Evolutionary conservation across 169 alveolate species (phyloP).

Genomic region (Cryptosporidium baileyi): DNA sequence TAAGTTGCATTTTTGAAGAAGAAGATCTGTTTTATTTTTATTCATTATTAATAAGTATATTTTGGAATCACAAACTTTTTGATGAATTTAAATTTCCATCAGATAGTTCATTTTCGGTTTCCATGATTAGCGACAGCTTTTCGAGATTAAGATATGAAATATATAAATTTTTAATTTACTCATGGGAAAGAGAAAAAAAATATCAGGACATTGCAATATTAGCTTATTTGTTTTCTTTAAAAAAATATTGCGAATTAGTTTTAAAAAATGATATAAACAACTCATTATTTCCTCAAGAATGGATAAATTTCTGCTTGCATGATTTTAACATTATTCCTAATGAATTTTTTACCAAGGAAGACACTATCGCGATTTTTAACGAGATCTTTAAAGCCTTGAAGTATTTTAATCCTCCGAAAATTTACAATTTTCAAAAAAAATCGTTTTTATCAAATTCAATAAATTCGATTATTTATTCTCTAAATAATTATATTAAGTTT

Average conservation of each 20-base stretch:
- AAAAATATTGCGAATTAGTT: background rate
- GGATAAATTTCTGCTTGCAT: background rate
- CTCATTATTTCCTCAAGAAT: background rate
- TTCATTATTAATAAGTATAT: conserved; percentile 7
- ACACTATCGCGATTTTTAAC: background rate
- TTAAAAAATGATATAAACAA: background rate
- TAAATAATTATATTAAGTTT: background rate
- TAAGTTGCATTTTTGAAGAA: background rate
- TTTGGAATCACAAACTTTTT: background rate
- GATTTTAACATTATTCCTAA: too few species aligned
- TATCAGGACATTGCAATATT: conserved; percentile 18
- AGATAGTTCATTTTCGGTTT: too few species aligned
- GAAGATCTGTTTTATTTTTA: background rate
- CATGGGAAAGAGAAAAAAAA: background rate
- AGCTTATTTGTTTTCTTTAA: conserved; percentile 9
- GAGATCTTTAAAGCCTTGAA: background rate
- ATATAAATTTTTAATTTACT: background rate
- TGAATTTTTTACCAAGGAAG: too few species aligned
- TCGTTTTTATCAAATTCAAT: background rate
- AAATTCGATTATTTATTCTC: background rate
- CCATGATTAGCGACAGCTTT: background rate
- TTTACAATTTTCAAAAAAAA: background rate
- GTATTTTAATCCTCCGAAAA: too few species aligned
- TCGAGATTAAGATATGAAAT: background rate
- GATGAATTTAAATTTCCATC: too few species aligned